phyloP scores from a whole-genome alignment of 805 yeast genomes.

The Hanseniaspora jakobsenii region DNA sequence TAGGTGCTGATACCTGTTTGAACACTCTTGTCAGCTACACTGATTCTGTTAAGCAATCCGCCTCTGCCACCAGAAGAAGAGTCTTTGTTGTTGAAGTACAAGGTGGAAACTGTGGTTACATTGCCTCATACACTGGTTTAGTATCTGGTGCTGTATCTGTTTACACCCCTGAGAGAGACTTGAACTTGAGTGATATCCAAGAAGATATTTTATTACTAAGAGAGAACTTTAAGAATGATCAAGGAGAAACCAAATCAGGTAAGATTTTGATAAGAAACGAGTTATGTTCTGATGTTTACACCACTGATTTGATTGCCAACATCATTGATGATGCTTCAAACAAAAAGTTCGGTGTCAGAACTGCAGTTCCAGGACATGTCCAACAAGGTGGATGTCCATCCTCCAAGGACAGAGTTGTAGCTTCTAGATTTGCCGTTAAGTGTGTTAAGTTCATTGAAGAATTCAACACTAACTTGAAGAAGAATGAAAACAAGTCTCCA shows the following conservation, averaged over 20 bases:
- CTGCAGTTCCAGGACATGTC: constrained; percentile 78
- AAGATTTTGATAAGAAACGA: constrained; percentile 75
- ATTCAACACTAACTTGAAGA: constrained; percentile 32
- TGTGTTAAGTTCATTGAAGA: constrained; percentile 82
- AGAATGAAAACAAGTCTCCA: constrained; percentile 17
- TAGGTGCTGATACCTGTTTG: constrained; percentile 66
- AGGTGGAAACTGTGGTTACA: constrained; percentile 75
- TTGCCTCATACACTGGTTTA: constrained; percentile 57
- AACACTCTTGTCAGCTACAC: constrained; percentile 60
- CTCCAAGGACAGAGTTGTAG: constrained; percentile 64
- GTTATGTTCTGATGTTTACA: constrained; percentile 58
- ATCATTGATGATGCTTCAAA: constrained; percentile 48
- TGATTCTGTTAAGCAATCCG: constrained; percentile 68
- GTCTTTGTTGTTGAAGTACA: constrained; percentile 74
- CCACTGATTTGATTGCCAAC: constrained; percentile 61
- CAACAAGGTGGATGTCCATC: constrained; percentile 76
- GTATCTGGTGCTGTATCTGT: constrained; percentile 72
- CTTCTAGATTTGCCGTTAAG: constrained; percentile 68
- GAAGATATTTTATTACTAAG: constrained; percentile 62
- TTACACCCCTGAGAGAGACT: constrained; percentile 80
- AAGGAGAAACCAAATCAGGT: constrained; percentile 74
- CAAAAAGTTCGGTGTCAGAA: constrained; percentile 60
- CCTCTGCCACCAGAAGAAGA: constrained; percentile 65
- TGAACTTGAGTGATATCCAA: constrained; percentile 53
- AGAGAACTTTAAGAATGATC: constrained; percentile 56